Evolutionary conservation across 2,329 filamentous ascomycete species (phyloP).

Genomic region (Aureobasidium sp.): DNA sequence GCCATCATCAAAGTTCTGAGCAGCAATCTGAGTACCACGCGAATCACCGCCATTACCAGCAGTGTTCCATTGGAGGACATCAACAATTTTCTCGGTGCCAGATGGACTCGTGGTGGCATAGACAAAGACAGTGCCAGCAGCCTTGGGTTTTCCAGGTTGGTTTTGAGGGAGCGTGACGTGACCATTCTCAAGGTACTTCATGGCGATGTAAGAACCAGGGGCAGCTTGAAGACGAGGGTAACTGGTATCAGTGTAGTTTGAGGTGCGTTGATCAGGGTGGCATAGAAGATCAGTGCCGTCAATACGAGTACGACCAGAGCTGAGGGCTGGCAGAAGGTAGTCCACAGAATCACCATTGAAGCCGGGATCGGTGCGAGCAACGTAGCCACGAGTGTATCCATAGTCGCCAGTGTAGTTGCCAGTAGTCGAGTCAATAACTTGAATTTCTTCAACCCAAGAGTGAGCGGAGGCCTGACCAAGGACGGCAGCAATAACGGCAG

Average conservation of each 20-base stretch:
- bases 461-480: constrained; percentile 46
- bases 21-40: constrained; percentile 67
- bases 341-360: constrained; percentile 50
- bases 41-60: constrained; percentile 75
- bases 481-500: not conserved
- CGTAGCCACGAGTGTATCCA: constrained; percentile 70
- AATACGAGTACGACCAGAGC: constrained; percentile 40
- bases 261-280: constrained; percentile 53
- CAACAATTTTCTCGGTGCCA: constrained; percentile 50
- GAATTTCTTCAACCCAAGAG: constrained; percentile 75
- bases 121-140: constrained; percentile 41
- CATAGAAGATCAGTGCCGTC: constrained; percentile 54
- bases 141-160: constrained; percentile 36
- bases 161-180: constrained; percentile 39
- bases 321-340: constrained; percentile 53
- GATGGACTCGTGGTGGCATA: constrained; percentile 44
- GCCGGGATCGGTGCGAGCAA: constrained; percentile 48
- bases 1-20: constrained; percentile 79
- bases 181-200: constrained; percentile 46
- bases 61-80: constrained; percentile 72
- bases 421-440: constrained; percentile 57
- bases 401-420: constrained; percentile 63
- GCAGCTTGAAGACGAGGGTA: constrained; percentile 56
- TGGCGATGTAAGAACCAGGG: constrained; percentile 41
- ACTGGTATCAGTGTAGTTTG: constrained; percentile 40